phyloP scores from a whole-genome alignment of 192 early-diverging fungal genomes.

The Gaertneriomyces semiglobifer region DNA sequence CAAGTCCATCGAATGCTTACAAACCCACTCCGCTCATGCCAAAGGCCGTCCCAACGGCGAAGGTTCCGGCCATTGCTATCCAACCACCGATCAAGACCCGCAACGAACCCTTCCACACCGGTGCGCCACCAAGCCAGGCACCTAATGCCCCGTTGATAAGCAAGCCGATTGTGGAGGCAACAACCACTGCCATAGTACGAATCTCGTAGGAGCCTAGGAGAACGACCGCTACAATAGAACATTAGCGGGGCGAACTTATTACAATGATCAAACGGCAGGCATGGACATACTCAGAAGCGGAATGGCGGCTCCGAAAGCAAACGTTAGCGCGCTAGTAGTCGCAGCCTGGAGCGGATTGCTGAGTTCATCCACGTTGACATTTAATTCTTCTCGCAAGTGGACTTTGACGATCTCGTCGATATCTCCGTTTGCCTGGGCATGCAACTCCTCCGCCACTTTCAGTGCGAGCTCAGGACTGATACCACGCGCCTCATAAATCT shows the following conservation, averaged over 20 bases:
- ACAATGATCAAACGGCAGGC: too few species aligned
- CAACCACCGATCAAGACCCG: constrained; percentile 39
- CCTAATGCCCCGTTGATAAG: constrained; percentile 41
- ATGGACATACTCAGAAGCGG: constrained; percentile 29
- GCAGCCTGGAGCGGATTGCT: constrained; percentile 44
- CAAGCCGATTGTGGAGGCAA: constrained; percentile 33
- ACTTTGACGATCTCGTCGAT: constrained; percentile 43
- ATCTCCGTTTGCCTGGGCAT: constrained; percentile 23
- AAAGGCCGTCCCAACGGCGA: constrained; percentile 33
- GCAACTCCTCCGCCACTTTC: constrained; percentile 39
- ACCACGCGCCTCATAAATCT: constrained; percentile 41
- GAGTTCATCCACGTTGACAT: constrained; percentile 44
- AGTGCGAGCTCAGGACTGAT: constrained; percentile 36
- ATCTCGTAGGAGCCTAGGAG: constrained; percentile 13
- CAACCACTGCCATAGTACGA: constrained; percentile 16
- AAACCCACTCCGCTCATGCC: background rate
- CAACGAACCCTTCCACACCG: constrained; percentile 42
- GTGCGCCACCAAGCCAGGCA: constrained; percentile 39
- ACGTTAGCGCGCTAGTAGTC: constrained; percentile 32
- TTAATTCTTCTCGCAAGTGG: constrained; percentile 46
- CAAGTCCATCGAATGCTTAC: too few species aligned
- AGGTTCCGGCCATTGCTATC: constrained; percentile 42
- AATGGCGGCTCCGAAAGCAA: constrained; percentile 32
- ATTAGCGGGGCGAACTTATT: too few species aligned
- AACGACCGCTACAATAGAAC: constrained; percentile 3